A percentile compares a stretch with the other conserved stretches of the same genome.
Evolutionary conservation across 2,329 filamentous ascomycete species (phyloP).

Genomic region (Hypomyces rosellus): DNA sequence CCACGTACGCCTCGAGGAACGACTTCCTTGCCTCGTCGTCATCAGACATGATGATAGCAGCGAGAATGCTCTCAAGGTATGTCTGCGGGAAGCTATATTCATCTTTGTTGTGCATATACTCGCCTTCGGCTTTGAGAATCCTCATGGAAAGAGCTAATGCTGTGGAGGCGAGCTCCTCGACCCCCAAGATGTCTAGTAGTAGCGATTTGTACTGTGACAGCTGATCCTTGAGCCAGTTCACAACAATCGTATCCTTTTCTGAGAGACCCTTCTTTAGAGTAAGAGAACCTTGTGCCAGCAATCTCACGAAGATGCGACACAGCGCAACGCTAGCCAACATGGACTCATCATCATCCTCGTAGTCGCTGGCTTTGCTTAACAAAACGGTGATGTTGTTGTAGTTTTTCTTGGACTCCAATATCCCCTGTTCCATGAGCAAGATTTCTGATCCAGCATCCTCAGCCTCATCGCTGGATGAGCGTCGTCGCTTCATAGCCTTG

Average conservation of each 20-base stretch:
- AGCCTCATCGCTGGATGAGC: conserved; percentile 39
- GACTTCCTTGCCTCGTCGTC: conserved; percentile 58
- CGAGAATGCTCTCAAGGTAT: conserved; percentile 60
- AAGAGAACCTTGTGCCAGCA: conserved; percentile 69
- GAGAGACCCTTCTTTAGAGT: conserved; percentile 56
- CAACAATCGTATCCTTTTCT: conserved; percentile 68
- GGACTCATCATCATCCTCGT: conserved; percentile 44
- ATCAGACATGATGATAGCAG: conserved; percentile 51
- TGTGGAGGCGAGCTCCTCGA: conserved; percentile 59
- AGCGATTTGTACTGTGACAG: conserved; percentile 63
- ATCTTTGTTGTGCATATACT: conserved; percentile 52
- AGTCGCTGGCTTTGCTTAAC: conserved; percentile 48
- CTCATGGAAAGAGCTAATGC: conserved; percentile 77
- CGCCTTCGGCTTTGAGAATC: conserved; percentile 71
- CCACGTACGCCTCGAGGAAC: conserved; percentile 72
- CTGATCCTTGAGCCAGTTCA: conserved; percentile 71
- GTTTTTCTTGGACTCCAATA: conserved; percentile 78
- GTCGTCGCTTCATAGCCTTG: conserved; percentile 44
- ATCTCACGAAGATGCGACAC: conserved; percentile 77
- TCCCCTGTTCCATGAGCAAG: conserved; percentile 68
- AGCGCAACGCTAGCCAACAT: conserved; percentile 71
- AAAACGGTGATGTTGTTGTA: conserved; percentile 85
- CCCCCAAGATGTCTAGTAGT: conserved; percentile 55
- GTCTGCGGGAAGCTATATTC: conserved; percentile 63
- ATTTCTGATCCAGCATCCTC: conserved; percentile 59